Base-by-base conservation (phyloP, 108 stramenopile species). In the Stephanodiscus triporus region DNA sequence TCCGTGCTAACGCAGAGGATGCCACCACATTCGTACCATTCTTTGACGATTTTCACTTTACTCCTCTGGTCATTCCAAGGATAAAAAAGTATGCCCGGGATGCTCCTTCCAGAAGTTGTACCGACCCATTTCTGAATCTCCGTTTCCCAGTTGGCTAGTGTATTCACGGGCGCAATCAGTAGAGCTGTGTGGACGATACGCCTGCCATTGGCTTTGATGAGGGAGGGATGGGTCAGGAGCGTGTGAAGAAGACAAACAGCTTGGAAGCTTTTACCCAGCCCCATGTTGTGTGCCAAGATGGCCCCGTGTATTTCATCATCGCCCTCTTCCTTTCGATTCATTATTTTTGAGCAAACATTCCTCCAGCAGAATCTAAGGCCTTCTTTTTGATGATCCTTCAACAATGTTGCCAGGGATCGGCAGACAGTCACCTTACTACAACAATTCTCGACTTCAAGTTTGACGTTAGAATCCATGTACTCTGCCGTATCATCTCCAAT, bases 221-320 rank as follows among this genome's bases (percentile, higher is more conserved):
- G 65, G 20, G 81, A 47, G 14, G 86, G 87, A 42, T 88, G 80
- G 0, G 68, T 78, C 47, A 91, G 59, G 23, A 92, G 54, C 20
- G 91, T 84, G 60, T 61, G 29, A 65, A 56, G 65, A 30, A 65
- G 32, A 78, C 50, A 37, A 16, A 61, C 63, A 6, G 63, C 63
- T 24, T 61, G 71, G 17, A 60, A 55, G 13, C 17, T 62, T 72
- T 74, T 68, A 56, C 85, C 82, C 32, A 84, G 37, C 19, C 86
- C 91, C 89, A 90, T 92, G 20, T 83, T 85, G 66, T 92, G 91
- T 16, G 91, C 92, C 4, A 93, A 71, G 50, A 92, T 88, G 38
- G 84, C 86, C 16, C 91, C 91, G n/a, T 83, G 85, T 48, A 83
- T 61, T 1, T 72, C 67, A 9, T 20, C 56, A 48, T 42, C 42